A percentile compares a stretch with the other conserved stretches of the same genome.
phyloP scores from a whole-genome alignment of 1,139 yeast genomes.

The Kurtzmaniella quercitrusa region DNA sequence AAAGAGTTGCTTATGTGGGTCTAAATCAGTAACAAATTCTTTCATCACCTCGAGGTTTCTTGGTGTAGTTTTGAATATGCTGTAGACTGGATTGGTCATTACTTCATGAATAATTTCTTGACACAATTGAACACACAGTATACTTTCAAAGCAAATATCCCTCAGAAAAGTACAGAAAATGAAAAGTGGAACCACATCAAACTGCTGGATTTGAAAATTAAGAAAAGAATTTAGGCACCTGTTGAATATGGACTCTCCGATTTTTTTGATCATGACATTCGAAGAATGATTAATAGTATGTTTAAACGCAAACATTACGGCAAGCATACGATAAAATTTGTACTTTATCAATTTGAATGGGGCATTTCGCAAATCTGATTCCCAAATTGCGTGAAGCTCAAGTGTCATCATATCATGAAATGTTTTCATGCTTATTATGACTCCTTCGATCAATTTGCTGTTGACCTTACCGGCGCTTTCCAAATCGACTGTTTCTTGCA shows the following conservation, averaged over 20 bases:
- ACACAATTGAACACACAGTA: neutral
- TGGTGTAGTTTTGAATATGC: neutral
- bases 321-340: constrained; percentile 6
- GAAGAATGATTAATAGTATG: neutral
- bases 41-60: neutral
- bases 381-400: constrained; percentile 8
- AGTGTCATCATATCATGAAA: constrained; percentile 6
- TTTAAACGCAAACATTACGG: constrained; percentile 1
- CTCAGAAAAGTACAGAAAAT: neutral
- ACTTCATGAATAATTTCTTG: neutral
- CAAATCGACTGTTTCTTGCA: constrained; percentile 10
- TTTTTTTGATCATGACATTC: neutral
- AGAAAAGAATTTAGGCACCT: neutral
- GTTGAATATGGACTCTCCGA: neutral
- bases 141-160: neutral
- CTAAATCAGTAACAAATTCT: neutral
- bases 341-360: constrained; percentile 4
- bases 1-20: neutral
- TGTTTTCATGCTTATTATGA: constrained; percentile 10
- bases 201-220: neutral
- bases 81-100: neutral
- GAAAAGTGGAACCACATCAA: neutral
- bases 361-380: constrained; percentile 1
- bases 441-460: constrained; percentile 9
- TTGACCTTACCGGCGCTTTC: constrained; percentile 10